phyloP scores from a whole-genome alignment of 2,329 filamentous ascomycete genomes.

The Sordariomycetes sp. region DNA sequence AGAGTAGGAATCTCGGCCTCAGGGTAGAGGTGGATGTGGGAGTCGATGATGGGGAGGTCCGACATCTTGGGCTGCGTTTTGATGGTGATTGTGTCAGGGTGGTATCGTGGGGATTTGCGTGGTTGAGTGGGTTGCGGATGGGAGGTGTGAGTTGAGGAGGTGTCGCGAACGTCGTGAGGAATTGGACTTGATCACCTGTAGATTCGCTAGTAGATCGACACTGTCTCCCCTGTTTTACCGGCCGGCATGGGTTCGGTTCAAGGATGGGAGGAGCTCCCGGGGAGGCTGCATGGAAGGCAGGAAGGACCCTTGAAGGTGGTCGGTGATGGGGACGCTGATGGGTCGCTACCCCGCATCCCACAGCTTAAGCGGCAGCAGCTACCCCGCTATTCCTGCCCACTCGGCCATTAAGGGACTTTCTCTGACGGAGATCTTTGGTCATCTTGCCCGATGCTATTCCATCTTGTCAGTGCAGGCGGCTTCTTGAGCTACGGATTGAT shows the following conservation, averaged over 20 bases:
- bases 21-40: constrained; percentile 84
- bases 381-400: not conserved
- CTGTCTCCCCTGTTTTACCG: not conserved
- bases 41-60: constrained; percentile 60
- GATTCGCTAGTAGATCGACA: not conserved
- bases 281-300: not conserved
- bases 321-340: not conserved
- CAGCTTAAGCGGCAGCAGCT: not conserved
- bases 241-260: too few species aligned
- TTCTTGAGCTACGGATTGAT: not conserved
- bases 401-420: not conserved
- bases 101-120: not conserved
- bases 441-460: not conserved
- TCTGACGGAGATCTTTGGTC: not conserved
- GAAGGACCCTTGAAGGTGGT: not conserved
- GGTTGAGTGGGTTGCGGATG: not conserved
- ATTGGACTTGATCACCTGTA: not conserved
- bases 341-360: not conserved
- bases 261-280: not conserved
- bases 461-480: not conserved
- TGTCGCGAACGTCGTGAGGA: not conserved
- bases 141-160: not conserved
- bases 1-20: constrained; percentile 51
- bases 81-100: not conserved
- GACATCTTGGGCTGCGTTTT: constrained; percentile 13